These are phyloP conservation scores for Dryadomyces quercus-mongolicae DNA, from an alignment of 2,329 filamentous ascomycete species.

Conservation along the genomic window DNA sequence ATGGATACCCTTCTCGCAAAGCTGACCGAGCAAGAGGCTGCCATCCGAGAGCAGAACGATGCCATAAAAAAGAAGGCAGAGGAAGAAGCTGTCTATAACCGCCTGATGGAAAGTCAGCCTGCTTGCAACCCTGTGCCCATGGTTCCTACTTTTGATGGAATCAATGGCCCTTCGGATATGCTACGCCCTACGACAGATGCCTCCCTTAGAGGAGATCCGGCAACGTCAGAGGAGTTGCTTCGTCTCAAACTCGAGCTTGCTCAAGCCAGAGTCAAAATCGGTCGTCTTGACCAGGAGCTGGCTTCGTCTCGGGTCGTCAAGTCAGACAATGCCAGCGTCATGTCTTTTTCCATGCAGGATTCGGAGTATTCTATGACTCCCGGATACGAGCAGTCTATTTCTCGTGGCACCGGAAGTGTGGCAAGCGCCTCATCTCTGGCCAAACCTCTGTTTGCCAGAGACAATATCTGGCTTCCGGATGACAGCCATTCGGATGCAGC, in stretches of 20 bases:
- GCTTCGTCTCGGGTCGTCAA: slow-evolving; percentile 48
- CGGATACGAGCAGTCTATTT: slow-evolving; percentile 1
- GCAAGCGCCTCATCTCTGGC: slow-evolving; percentile 14
- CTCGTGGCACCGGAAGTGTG: slow-evolving; percentile 10
- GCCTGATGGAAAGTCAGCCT: slow-evolving; percentile 32
- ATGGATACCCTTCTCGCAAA: slow-evolving; percentile 66
- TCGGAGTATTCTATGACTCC: slow-evolving; percentile 14
- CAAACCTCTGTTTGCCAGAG: slow-evolving; percentile 26
- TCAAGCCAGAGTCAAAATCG: slow-evolving; percentile 57
- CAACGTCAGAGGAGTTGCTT: slow-evolving; percentile 45
- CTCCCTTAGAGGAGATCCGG: slow-evolving; percentile 28
- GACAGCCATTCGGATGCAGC: slow-evolving; percentile 45
- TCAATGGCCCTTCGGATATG: slow-evolving; percentile 27
- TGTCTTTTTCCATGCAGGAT: slow-evolving; percentile 32
- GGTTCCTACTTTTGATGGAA: slow-evolving; percentile 47
- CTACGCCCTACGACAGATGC: slow-evolving; percentile 42
- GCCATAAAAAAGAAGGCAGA: slow-evolving; percentile 26
- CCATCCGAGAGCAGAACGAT: slow-evolving; percentile 47
- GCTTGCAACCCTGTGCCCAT: slow-evolving; percentile 49
- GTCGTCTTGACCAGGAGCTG: slow-evolving; percentile 59
- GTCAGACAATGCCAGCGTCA: slow-evolving; percentile 42
- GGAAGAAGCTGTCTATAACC: neutral
- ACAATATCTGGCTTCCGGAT: slow-evolving; percentile 41
- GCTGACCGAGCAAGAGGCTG: slow-evolving; percentile 57
- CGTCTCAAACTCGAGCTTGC: slow-evolving; percentile 61